Conservation (phyloP, 2,329 filamentous ascomycete genomes). For the Ophiostoma sp. region DNA sequence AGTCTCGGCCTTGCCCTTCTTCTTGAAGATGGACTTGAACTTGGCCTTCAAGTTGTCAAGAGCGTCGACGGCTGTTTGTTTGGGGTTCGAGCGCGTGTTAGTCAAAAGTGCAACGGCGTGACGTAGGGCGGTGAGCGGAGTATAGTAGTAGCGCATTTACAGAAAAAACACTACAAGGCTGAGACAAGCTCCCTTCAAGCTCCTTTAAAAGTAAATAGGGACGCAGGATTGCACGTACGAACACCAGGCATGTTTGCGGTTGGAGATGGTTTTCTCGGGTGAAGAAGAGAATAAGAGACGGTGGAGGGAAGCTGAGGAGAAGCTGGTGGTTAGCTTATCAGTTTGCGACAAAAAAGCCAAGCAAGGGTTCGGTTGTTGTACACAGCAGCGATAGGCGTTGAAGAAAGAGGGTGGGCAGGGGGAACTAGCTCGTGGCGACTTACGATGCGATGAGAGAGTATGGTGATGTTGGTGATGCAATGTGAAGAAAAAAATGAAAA, state of each 20-base stretch:
- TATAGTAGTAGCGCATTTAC: not conserved
- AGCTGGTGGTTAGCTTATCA: constrained; percentile 2
- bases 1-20: constrained; percentile 38
- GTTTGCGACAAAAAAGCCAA: not conserved
- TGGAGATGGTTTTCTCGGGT: constrained; percentile 30
- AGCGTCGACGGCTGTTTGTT: constrained; percentile 47
- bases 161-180: not conserved
- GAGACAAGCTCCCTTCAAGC: not conserved
- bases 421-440: not conserved
- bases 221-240: constrained; percentile 44
- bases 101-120: not conserved
- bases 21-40: constrained; percentile 56
- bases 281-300: not conserved
- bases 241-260: constrained; percentile 52
- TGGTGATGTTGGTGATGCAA: not conserved
- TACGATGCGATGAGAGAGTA: constrained; percentile 6
- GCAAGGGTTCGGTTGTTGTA: not conserved
- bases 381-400: not conserved
- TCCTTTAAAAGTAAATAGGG: not conserved
- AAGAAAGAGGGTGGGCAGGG: not conserved
- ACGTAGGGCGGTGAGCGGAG: not conserved
- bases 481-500: not conserved
- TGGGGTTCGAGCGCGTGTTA: not conserved
- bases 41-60: constrained; percentile 58
- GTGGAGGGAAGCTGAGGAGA: not conserved